Percentiles rank a stretch among this genome's conserved stretches.
Evolutionary conservation across 176 grass and related monocot genomes (phyloP).

Genomic region (Themeda triandra): DNA sequence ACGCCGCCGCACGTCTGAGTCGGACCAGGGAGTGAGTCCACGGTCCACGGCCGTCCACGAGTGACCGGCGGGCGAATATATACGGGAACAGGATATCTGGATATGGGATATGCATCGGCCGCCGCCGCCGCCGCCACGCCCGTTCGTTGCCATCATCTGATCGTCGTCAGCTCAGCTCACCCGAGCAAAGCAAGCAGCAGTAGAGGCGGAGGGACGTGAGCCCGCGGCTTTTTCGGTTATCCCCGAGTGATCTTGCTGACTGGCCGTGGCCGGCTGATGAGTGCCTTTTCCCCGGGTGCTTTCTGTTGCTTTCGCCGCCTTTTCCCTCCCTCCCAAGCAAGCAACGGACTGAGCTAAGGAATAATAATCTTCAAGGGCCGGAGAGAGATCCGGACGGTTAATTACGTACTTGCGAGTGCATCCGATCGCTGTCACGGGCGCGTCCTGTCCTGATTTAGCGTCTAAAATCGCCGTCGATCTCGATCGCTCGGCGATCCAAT

Average conservation of each 20-base stretch:
- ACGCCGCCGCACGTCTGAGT: not conserved
- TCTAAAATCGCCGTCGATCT: no score
- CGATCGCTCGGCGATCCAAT: not conserved
- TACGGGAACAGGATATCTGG: not conserved
- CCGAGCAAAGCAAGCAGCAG: not conserved
- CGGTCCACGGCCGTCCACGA: conserved; percentile 10
- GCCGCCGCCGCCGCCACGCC: not conserved
- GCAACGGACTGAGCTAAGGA: conserved; percentile 12
- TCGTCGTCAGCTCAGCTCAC: not conserved
- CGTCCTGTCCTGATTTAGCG: not conserved
- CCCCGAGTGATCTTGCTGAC: no score
- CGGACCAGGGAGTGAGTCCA: no score
- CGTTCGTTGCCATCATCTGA: not conserved
- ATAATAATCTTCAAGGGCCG: not conserved
- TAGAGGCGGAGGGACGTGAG: not conserved
- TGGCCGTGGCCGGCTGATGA: no score
- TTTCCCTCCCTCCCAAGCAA: conserved; percentile 22
- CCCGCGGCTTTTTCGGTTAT: not conserved
- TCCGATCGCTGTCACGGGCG: not conserved
- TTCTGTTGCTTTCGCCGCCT: not conserved
- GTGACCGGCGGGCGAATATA: not conserved
- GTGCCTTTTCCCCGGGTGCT: not conserved
- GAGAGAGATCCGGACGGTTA: not conserved
- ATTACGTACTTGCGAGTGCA: not conserved
- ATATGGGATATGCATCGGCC: not conserved